A percentile compares a stretch with the other conserved stretches of the same genome.
Evolutionary conservation across 169 alveolate species (phyloP).

Genomic region (Eimeria sp.): DNA sequence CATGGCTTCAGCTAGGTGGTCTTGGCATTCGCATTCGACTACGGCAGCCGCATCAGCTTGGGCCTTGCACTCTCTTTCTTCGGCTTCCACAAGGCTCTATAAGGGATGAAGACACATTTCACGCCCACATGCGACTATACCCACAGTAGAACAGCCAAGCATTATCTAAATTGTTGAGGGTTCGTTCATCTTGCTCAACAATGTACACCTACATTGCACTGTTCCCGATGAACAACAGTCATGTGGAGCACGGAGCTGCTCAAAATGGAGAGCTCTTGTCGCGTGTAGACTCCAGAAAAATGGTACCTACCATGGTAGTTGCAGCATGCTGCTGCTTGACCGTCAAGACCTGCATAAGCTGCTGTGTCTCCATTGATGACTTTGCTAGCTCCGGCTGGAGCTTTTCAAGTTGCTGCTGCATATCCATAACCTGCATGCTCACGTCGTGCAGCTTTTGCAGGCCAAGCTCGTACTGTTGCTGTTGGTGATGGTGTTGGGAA

Average conservation of each 20-base stretch:
- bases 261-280: neutral
- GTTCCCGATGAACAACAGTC: neutral
- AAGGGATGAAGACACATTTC: slow-evolving; percentile 27
- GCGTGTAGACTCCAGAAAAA: neutral
- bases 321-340: slow-evolving; percentile 95
- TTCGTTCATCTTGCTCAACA: neutral
- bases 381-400: slow-evolving; percentile 92
- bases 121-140: neutral
- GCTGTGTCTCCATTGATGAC: slow-evolving; percentile 95
- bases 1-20: slow-evolving; percentile 96
- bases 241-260: neutral
- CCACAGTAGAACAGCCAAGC: neutral
- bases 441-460: slow-evolving; percentile 96
- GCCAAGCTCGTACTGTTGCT: slow-evolving; percentile 95
- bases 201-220: neutral
- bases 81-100: slow-evolving; percentile 95
- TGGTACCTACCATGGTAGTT: slow-evolving; percentile 86
- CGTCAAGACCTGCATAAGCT: slow-evolving; percentile 93
- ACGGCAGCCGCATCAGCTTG: slow-evolving; percentile 94
- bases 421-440: slow-evolving; percentile 93
- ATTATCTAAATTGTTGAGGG: neutral
- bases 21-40: slow-evolving; percentile 93
- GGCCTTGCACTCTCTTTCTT: slow-evolving; percentile 93
- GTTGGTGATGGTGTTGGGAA: slow-evolving; percentile 90
- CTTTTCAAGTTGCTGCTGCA: slow-evolving; percentile 92